phyloP scores from a whole-genome alignment of 208 protist species.

The Jaenimonas drosophilae region DNA sequence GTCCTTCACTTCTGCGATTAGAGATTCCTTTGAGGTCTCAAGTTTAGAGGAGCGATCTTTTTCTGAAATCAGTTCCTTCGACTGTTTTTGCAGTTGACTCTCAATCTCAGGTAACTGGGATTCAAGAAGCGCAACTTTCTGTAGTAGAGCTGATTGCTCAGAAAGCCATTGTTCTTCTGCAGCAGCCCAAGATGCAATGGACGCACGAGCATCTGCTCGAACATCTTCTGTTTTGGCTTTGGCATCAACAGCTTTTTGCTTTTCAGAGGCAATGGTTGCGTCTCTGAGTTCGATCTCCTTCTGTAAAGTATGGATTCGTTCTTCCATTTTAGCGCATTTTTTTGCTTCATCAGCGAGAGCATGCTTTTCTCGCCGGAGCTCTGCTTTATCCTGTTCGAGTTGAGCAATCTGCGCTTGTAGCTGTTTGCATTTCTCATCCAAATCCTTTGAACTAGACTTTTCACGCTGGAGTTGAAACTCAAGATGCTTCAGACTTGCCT shows the following conservation, averaged over 20 bases:
- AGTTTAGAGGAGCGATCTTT: conserved; percentile 27
- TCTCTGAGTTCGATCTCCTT: conserved; percentile 56
- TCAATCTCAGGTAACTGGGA: conserved; percentile 4
- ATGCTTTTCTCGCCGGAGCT: conserved; percentile 64
- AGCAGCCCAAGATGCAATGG: conserved; percentile 62
- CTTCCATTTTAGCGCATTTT: conserved; percentile 43
- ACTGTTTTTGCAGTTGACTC: not conserved
- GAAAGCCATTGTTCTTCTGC: conserved; percentile 69
- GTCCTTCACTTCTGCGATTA: conserved; percentile 43
- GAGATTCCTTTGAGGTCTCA: conserved; percentile 25
- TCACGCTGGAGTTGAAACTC: conserved; percentile 76
- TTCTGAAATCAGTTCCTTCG: not conserved
- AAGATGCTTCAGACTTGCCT: conserved; percentile 63
- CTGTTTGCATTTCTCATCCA: conserved; percentile 58
- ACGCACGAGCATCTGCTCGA: conserved; percentile 44
- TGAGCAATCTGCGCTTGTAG: conserved; percentile 56
- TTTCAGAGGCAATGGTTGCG: conserved; percentile 25
- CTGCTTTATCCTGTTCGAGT: conserved; percentile 76
- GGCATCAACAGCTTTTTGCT: conserved; percentile 17
- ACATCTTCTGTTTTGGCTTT: conserved; percentile 54
- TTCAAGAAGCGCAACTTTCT: conserved; percentile 21
- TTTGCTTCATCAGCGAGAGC: conserved; percentile 51
- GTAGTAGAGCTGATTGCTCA: conserved; percentile 30
- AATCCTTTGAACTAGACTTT: conserved; percentile 40
- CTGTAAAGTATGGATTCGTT: conserved; percentile 49